Base-by-base conservation (phyloP, 2,329 filamentous ascomycete genomes). In the Colletotrichum camelliae region DNA sequence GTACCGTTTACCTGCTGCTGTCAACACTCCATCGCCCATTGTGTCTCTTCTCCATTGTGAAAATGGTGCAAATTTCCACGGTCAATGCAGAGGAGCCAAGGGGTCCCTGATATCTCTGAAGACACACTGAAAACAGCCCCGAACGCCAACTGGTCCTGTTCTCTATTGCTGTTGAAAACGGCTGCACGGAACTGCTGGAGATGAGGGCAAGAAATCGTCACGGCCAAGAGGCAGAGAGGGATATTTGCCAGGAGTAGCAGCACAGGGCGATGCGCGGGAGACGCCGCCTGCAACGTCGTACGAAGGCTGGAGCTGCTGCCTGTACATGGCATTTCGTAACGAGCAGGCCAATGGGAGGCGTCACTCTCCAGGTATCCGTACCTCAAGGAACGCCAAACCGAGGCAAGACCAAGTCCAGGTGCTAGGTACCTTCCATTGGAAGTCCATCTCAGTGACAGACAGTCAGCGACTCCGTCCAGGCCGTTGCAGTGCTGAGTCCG, bases 221-320 rank as follows among this genome's bases (percentile, higher is more conserved):
- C 13, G 31, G 27, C 57, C 27, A 33, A 27, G 27, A 33, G 31
- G 21, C 16, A 66, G 43, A 43, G 21, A 66, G 37, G 43, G 37
- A n/a, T 24, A 52, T 29, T 57, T 21, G 13, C 3, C 9, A 57
- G 65, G n/a, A 24, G 27, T 12, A 27, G 57, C 58, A 13, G 21
- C 18, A 21, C 12, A 37, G 58, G 12, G 58, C 31, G 29, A 35
- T 15, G n/a, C 39, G 39, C 70, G 64, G 43, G 18, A 66, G 18
- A 76, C 58, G 70, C 74, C 74, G 64, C 65, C 48, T 74, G 65
- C 29, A 74, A 69, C 74, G 74, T 76, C 29, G 74, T 60, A 76
- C 74, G 31, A 43, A 60, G 66, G 66, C 66, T 58, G 66, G 66
- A 43, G 33, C 66, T 70, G 55, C 67, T 70, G 55, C 31, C 66